Evolutionary conservation across 495 filamentous ascomycete genomes (phyloP), one percentile per base, ranked within the genome.

Genomic region (Trichoderma asperelloides): DNA sequence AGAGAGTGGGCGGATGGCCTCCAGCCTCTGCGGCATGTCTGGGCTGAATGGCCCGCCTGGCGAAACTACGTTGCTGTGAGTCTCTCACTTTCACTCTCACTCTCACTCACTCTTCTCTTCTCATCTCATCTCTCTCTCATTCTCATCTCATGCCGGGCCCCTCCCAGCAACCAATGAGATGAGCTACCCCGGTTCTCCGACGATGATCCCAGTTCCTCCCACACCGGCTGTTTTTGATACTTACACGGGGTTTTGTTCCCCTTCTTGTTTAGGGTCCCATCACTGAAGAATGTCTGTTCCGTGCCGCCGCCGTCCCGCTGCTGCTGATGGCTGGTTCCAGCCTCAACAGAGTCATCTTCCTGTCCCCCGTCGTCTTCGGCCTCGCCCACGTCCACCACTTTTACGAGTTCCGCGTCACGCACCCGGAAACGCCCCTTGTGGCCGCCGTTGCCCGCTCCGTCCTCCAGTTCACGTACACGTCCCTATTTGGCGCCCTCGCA

Each of bases 311-410:
- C 60, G 81, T 97, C 64, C 90, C 93, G 7, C 81, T 96, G 3
- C 88, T 96, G 73, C 77, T 97, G 6, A 77, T 94, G n/a, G 85
- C 92, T n/a, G 82, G 82, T 39, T 75, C 84, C 8, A 78, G 84
- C 3, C 76, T 87, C 2, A 76, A 76, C 0, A 79, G 77, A 5
- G 87, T 91, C 70, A 82, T 97, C 71, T 92, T 95, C 75, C 74
- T 91, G 9, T 87, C 90, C 0, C 95, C 95, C 2, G 77, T 98
- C 12, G 90, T 96, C 77, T 98, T 98, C 75, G 95, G 96, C 66
- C 89, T 98, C 63, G 91, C 93, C 13, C 95, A 98, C 79, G 76
- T 96, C 33, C 94, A 98, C 77, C 95, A 98, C 78, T 91, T 93
- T 76, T 96, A 97, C 78, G 95, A 98, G 78, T 97, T 94, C 79